Conservation (phyloP, 2,329 filamentous ascomycete species). For the Xylaria sp. region DNA sequence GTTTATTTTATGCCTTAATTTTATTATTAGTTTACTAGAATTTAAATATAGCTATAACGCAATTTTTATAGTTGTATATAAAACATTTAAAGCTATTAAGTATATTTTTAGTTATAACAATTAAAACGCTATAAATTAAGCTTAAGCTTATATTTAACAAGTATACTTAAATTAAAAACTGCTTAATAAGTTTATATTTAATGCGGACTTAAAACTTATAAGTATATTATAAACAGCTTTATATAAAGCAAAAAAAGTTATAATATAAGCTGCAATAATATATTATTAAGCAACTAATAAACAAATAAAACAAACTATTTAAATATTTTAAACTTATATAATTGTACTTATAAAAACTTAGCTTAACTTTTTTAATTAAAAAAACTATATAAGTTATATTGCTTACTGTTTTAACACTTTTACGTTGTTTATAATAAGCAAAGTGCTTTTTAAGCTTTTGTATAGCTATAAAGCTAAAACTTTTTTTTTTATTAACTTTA, state of each 20-base stretch:
- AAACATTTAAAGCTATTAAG: conserved; percentile 6
- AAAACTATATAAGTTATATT: no score
- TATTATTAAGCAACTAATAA: not conserved
- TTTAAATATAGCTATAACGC: not conserved
- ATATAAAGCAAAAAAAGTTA: not conserved
- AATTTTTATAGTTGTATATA: conserved; percentile 1
- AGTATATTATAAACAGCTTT: not conserved
- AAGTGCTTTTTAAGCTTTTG: no score
- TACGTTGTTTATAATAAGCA: no score
- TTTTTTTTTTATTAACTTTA: no score
- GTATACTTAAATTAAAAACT: conserved; percentile 6
- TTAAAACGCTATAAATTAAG: not conserved
- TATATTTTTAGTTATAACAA: not conserved
- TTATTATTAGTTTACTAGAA: not conserved
- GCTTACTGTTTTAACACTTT: no score
- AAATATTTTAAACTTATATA: no score
- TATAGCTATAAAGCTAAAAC: no score
- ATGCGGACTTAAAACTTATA: not conserved
- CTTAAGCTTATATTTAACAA: not conserved
- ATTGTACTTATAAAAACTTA: no score
- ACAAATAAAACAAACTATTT: no score
- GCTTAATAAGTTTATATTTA: not conserved
- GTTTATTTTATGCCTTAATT: not conserved
- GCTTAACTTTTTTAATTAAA: no score
- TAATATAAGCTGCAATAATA: not conserved